Base-by-base conservation (phyloP, 192 early-diverging fungal species). In the Podila minutissima region DNA sequence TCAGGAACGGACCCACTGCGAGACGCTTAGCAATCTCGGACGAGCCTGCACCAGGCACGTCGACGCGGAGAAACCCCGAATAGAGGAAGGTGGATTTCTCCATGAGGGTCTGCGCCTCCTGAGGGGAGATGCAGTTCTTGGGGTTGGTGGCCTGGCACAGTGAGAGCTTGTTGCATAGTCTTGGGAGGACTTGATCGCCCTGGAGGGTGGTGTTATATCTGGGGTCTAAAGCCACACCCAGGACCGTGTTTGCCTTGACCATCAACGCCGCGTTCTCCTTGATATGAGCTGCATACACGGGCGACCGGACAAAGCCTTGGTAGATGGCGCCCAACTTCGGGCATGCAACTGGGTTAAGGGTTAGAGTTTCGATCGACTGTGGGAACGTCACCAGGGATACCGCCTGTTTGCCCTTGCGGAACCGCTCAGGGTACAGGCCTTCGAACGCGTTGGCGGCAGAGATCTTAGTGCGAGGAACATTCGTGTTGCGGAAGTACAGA, bases 401-500 rank as follows among this genome's bases (percentile, higher is more conserved):
- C 4, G 53, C 24, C 1, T 22, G 37, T 2, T 53, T 62, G 13
- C 83, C 78, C 10, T 51, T 13, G n/a, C 84, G 65, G 9, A 53
- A 74, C 26, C 71, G 67, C 24, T 64, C 51, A 5, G 86, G 88
- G 69, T 85, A 89, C 31, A 89, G 65, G 2, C 79, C 79, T 31
- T 83, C 83, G 12, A 89, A 38, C 66, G 89, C 53, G 57, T 78
- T 83, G 59, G 87, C 82, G 20, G 81, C 84, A 4, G 88, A 88
- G 58, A 83, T 82, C 28, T 91, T 85, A 1, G 92, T 93, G 32
- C 93, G 86, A 59, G 87, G 75, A 38, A 89, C 82, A 63, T 87
- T 78, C 3, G 91, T 91, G 10, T 86, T 89, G 12, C 91, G 81
- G 32, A 88, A 63, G 65, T 91, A 93, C 9, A 94, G 74, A 32